These are phyloP conservation scores for Plicaturopsis crispa DNA, from an alignment of 768 basidiomycete genomes.

Conservation along the genomic window DNA sequence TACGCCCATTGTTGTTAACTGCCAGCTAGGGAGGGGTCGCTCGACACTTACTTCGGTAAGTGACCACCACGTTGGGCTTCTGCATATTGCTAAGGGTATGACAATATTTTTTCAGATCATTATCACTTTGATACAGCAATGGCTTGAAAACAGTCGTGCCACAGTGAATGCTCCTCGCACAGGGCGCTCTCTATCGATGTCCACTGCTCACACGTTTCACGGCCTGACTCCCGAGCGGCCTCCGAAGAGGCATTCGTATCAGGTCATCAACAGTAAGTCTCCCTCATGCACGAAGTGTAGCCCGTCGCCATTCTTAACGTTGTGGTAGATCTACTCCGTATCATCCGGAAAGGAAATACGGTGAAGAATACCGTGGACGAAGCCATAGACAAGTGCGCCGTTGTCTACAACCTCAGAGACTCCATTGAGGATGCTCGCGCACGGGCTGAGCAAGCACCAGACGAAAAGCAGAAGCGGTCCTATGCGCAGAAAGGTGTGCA, in stretches of 20 bases:
- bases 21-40: slow-evolving; percentile 89
- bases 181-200: slow-evolving; percentile 39
- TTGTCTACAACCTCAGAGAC: slow-evolving; percentile 80
- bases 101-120: slow-evolving; percentile 54
- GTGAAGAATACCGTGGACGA: slow-evolving; percentile 86
- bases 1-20: slow-evolving; percentile 88
- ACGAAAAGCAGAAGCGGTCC: slow-evolving; percentile 58
- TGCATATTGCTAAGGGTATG: not conserved
- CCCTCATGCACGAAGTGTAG: no score
- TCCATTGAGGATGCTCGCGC: slow-evolving; percentile 78
- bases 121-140: slow-evolving; percentile 75
- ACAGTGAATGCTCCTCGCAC: slow-evolving; percentile 20
- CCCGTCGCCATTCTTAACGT: no score
- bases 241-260: slow-evolving; percentile 58
- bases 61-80: not conserved
- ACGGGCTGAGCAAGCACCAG: slow-evolving; percentile 70
- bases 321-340: slow-evolving; percentile 67
- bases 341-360: slow-evolving; percentile 77
- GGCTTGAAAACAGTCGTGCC: slow-evolving; percentile 45
- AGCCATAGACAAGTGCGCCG: slow-evolving; percentile 79
- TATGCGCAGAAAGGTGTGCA: slow-evolving; percentile 65
- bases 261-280: slow-evolving; percentile 79
- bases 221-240: slow-evolving; percentile 12
- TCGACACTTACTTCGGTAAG: slow-evolving; percentile 85
- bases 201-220: no score